These are phyloP conservation scores for Pseudocercospora ulei DNA, from an alignment of 2,329 filamentous ascomycete genomes.

Conservation along the genomic window DNA sequence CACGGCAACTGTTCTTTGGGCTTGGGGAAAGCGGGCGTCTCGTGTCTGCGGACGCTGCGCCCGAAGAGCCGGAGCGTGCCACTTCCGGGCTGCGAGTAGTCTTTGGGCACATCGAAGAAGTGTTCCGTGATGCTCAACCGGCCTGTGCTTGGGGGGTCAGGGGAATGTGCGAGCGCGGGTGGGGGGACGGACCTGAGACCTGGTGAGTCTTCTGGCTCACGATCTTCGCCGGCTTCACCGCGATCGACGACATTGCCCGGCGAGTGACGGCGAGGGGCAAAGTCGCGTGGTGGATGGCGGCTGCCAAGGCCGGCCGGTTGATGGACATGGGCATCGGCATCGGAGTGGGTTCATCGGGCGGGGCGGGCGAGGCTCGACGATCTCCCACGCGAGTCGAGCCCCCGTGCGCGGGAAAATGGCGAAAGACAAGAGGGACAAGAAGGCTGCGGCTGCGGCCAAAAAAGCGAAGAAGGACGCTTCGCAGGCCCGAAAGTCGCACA, in stretches of 20 bases:
- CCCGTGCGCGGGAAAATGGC: no score
- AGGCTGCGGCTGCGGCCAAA: slow-evolving; percentile 37
- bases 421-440: slow-evolving; percentile 43
- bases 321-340: no score
- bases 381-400: no score
- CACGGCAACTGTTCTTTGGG: slow-evolving; percentile 53
- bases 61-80: slow-evolving; percentile 66
- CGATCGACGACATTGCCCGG: slow-evolving; percentile 32
- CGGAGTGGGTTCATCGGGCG: no score
- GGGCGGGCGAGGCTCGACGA: no score
- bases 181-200: slow-evolving; percentile 35
- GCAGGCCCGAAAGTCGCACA: slow-evolving; percentile 69
- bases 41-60: slow-evolving; percentile 58
- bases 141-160: slow-evolving; percentile 42
- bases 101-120: slow-evolving; percentile 76
- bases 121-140: slow-evolving; percentile 68
- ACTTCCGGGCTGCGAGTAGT: slow-evolving; percentile 55
- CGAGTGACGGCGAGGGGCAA: slow-evolving; percentile 10
- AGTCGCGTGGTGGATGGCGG: slow-evolving; percentile 1
- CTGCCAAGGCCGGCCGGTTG: not conserved
- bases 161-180: not conserved
- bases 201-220: slow-evolving; percentile 40
- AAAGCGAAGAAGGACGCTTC: slow-evolving; percentile 56
- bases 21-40: slow-evolving; percentile 45
- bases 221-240: slow-evolving; percentile 39